These are phyloP conservation scores for Entonaema liquescens DNA, from an alignment of 495 filamentous ascomycete species.

Conservation along the genomic window DNA sequence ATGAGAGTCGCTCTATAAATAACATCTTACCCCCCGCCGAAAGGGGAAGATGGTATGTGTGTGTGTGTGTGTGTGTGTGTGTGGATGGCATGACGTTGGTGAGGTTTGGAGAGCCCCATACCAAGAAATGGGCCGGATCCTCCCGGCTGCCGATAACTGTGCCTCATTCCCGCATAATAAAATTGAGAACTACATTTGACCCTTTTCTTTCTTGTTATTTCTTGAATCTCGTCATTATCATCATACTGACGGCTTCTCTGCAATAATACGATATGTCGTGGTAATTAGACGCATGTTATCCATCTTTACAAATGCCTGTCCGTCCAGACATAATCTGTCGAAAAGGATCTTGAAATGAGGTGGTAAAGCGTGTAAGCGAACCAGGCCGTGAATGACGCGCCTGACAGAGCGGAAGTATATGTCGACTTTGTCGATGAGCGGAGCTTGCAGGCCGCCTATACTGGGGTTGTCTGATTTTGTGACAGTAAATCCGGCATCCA, in stretches of 20 bases:
- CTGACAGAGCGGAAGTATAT: slow-evolving; percentile 67
- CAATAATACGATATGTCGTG: slow-evolving; percentile 69
- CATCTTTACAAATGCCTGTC: slow-evolving; percentile 70
- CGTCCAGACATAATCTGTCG: slow-evolving; percentile 68
- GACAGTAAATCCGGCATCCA: slow-evolving; percentile 63
- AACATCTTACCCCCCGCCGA: slow-evolving; percentile 10
- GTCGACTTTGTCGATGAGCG: slow-evolving; percentile 68
- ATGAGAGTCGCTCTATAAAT: slow-evolving; percentile 6
- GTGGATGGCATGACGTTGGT: slow-evolving; percentile 11
- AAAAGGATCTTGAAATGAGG: slow-evolving; percentile 70
- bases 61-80: background rate
- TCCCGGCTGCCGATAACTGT: slow-evolving; percentile 17
- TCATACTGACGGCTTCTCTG: slow-evolving; percentile 60
- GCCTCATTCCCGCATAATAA: slow-evolving; percentile 9
- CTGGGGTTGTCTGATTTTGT: slow-evolving; percentile 65
- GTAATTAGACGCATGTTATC: slow-evolving; percentile 67
- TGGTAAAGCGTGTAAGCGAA: slow-evolving; percentile 62
- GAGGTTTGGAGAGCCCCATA: slow-evolving; percentile 21
- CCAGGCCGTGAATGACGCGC: slow-evolving; percentile 61
- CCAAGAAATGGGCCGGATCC: slow-evolving; percentile 18
- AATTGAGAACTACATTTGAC: slow-evolving; percentile 4
- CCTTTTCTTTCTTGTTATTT: background rate
- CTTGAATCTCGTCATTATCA: slow-evolving; percentile 7
- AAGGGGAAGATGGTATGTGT: slow-evolving; percentile 6
- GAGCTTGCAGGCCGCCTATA: slow-evolving; percentile 65